phyloP scores from a whole-genome alignment of 176 grass and related monocot species.

The Panicum miliaceum region DNA sequence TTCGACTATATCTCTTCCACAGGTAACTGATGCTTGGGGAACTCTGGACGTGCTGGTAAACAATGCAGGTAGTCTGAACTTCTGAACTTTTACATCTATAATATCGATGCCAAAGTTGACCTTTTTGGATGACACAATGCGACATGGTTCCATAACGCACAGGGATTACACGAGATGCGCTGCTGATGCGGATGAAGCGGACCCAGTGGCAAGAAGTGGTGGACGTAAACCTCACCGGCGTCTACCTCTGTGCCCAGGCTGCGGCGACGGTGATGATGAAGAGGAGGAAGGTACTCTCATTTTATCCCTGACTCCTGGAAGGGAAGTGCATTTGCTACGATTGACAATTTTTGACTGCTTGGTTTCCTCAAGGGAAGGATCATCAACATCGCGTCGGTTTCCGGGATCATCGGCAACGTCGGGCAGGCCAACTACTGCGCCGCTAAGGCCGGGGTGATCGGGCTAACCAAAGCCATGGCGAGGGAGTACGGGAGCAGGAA shows the following conservation, averaged over 20 bases:
- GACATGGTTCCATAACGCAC: background rate
- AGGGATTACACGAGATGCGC: constrained; percentile 90
- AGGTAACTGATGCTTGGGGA: constrained; percentile 82
- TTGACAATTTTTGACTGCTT: background rate
- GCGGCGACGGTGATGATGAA: constrained; percentile 84
- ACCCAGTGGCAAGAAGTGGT: constrained; percentile 96
- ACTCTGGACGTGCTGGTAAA: constrained; percentile 88
- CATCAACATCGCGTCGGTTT: constrained; percentile 89
- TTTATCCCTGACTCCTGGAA: too few species aligned
- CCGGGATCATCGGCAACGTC: constrained; percentile 76
- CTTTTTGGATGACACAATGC: too few species aligned
- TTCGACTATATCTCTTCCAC: too few species aligned
- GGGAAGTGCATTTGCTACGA: too few species aligned
- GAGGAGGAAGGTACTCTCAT: constrained; percentile 68
- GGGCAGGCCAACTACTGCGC: constrained; percentile 97
- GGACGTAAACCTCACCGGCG: constrained; percentile 93
- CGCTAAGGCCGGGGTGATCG: constrained; percentile 91
- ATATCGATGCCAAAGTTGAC: too few species aligned
- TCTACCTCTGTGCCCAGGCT: constrained; percentile 87
- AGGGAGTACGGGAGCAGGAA: constrained; percentile 92
- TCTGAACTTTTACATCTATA: too few species aligned
- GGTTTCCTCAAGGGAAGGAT: constrained; percentile 67
- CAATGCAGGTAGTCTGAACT: constrained; percentile 72
- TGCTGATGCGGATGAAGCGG: constrained; percentile 97
- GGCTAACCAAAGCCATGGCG: constrained; percentile 88